Evolutionary conservation across 169 alveolate species (phyloP).

Genomic region (Babesia microti): DNA sequence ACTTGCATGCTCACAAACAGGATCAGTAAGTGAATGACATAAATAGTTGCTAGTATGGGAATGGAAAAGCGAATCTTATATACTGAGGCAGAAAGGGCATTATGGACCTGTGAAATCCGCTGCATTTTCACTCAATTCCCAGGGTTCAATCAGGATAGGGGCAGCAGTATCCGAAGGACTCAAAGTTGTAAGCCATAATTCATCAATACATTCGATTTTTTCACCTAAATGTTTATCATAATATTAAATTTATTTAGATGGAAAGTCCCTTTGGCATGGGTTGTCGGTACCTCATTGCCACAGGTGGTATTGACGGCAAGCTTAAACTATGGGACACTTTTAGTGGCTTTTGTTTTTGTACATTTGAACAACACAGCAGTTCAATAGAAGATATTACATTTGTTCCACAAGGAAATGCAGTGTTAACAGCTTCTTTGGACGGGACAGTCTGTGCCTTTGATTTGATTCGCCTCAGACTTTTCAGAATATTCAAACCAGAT

Average conservation of each 20-base stretch:
- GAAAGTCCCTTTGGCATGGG: slow-evolving; percentile 63
- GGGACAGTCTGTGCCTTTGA: slow-evolving; percentile 98
- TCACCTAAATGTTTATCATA: too few relatives aligned
- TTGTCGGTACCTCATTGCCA: slow-evolving; percentile 81
- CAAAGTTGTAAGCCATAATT: too few relatives aligned
- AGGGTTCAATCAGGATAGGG: slow-evolving; percentile 26
- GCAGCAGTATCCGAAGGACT: slow-evolving; percentile 20
- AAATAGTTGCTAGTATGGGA: slow-evolving; percentile 90
- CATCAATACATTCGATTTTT: too few relatives aligned
- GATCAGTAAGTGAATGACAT: slow-evolving; percentile 32
- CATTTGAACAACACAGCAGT: slow-evolving; percentile 89
- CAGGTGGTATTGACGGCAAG: slow-evolving; percentile 95
- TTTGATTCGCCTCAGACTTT: slow-evolving; percentile 78
- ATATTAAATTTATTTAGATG: slow-evolving; percentile 23
- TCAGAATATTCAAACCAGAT: slow-evolving; percentile 72
- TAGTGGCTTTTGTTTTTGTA: slow-evolving; percentile 85
- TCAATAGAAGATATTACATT: slow-evolving; percentile 82
- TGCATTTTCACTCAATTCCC: slow-evolving; percentile 47
- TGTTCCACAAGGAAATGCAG: slow-evolving; percentile 83
- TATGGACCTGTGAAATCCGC: slow-evolving; percentile 52
- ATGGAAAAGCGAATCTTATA: slow-evolving; percentile 95
- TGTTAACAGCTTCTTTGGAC: slow-evolving; percentile 89
- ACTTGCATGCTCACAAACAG: slow-evolving; percentile 69
- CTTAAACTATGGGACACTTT: slow-evolving; percentile 90
- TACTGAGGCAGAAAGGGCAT: slow-evolving; percentile 90